Evolutionary conservation across 768 basidiomycete species (phyloP).

Genomic region (Macrolepiota dolichaula): DNA sequence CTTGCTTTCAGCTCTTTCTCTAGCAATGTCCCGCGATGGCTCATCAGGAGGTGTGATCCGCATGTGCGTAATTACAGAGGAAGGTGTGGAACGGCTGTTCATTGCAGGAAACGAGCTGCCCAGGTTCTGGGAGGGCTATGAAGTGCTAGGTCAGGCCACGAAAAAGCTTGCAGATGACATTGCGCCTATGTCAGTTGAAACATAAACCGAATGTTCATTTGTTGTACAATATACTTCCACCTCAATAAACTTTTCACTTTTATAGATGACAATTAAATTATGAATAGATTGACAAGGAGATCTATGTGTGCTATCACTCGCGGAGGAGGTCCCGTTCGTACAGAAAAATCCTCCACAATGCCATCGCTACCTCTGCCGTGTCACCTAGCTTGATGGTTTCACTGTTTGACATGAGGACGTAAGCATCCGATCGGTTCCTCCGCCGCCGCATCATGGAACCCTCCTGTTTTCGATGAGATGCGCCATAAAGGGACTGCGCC

Average conservation of each 20-base stretch:
- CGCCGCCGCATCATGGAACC: neutral
- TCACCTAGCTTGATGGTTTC: constrained; percentile 53
- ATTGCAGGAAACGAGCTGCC: constrained; percentile 89
- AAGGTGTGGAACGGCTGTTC: constrained; percentile 87
- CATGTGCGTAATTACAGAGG: constrained; percentile 95
- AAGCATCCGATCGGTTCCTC: constrained; percentile 51
- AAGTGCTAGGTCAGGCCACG: constrained; percentile 49
- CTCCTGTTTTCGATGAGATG: neutral
- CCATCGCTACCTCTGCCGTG: constrained; percentile 59
- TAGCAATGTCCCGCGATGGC: constrained; percentile 98
- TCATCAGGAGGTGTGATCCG: constrained; percentile 97
- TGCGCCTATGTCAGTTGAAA: constrained; percentile 49
- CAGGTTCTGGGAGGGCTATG: constrained; percentile 84
- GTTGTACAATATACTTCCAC: constrained; percentile 3
- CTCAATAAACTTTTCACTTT: neutral
- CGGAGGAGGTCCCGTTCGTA: constrained; percentile 46
- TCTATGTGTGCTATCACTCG: neutral
- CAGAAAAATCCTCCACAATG: constrained; percentile 78
- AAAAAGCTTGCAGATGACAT: constrained; percentile 32
- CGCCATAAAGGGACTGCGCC: neutral
- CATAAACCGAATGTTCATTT: constrained; percentile 22
- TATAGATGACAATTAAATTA: neutral
- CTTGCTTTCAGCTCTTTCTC: constrained; percentile 64
- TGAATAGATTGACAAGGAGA: neutral
- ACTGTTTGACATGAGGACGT: constrained; percentile 54